A percentile compares a stretch with the other conserved stretches of the same genome.
Conservation (phyloP, 164 flowering plant genomes). For the Aristolochia californica region DNA sequence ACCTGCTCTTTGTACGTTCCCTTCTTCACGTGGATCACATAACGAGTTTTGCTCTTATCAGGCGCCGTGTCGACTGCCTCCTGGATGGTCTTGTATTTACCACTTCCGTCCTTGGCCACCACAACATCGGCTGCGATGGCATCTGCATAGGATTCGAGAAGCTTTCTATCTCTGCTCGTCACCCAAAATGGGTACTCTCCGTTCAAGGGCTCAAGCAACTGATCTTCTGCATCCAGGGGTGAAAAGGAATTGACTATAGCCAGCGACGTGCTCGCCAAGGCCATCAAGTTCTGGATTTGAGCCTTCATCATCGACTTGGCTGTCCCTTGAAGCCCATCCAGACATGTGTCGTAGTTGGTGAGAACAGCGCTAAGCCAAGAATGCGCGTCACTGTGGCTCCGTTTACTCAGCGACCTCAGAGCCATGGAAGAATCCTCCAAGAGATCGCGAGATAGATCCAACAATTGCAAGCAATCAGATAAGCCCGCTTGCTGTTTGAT, state of each 20-base stretch:
- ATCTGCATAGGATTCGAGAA: conserved; percentile 7
- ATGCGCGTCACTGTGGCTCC: conserved; percentile 12
- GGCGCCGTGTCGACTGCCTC: conserved; percentile 33
- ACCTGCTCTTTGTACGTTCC: conserved; percentile 36
- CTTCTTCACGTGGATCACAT: conserved; percentile 32
- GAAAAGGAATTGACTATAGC: conserved; percentile 24
- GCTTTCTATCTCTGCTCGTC: conserved; percentile 15
- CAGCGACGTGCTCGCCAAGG: conserved; percentile 22
- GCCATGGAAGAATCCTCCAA: conserved; percentile 19
- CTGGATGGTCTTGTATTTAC: conserved; percentile 32
- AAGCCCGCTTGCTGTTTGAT: conserved; percentile 19
- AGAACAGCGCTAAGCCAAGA: conserved; percentile 45
- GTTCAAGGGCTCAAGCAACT: neutral
- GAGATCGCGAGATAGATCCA: conserved; percentile 30
- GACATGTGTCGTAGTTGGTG: conserved; percentile 30
- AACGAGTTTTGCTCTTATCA: conserved; percentile 15
- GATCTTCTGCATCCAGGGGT: neutral
- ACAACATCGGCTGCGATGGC: conserved; percentile 25
- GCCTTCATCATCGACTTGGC: conserved; percentile 14
- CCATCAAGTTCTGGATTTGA: conserved; percentile 17
- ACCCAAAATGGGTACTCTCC: conserved; percentile 30
- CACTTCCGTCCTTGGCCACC: conserved; percentile 41
- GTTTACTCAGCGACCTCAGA: neutral
- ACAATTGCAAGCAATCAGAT: conserved; percentile 30
- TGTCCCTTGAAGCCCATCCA: conserved; percentile 22